Base-by-base conservation (phyloP, 2,329 filamentous ascomycete genomes). In the Tothia fuscella region DNA sequence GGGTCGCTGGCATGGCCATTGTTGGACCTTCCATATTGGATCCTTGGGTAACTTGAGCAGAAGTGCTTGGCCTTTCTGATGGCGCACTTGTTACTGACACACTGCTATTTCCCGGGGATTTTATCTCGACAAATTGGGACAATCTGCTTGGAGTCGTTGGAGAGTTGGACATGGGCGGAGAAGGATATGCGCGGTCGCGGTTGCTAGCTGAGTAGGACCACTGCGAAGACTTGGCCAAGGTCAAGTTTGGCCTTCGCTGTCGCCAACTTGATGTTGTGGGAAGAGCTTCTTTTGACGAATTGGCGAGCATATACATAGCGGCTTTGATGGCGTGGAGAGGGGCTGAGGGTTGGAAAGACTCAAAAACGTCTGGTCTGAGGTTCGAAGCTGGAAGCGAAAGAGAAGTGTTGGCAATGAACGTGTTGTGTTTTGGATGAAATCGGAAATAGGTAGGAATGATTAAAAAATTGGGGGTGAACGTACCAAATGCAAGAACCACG, bases 141-240 rank as follows among this genome's bases (percentile, higher is more conserved):
- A 51, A 49, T 47, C 56, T 58, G 48, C 54, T 54, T 45, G 53
- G 50, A 49, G 65, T 62, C 46, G 65, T 67, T 44, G 63, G 62
- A 51, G 65, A 60, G 57, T 62, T 64, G 59, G 66, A 69, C 66
- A 70, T 70, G 56, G 66, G 66, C 56, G 66, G 65, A 51, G 65
- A 68, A 46, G 64, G 65, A 54, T 68, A 68, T 25, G 50, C 53
- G 53, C 48, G 55, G 50, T 49, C 56, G 55, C 56, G 56, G 46
- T 52, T 54, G 48, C n/a, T n/a, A n/a, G 43, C 42, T 50, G 46
- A 56, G 56, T 53, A 57, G 57, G 58, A 56, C 49, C 57, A 54
- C 36, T 51, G 46, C 31, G 53, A 52, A 28, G 54, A 50, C 41
- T 57, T 58, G 46, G 49, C 52, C 54, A 58, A 55, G 47, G 51